These are phyloP conservation scores for Leishmania arabica DNA, from an alignment of 208 protist genomes.

Conservation along the genomic window DNA sequence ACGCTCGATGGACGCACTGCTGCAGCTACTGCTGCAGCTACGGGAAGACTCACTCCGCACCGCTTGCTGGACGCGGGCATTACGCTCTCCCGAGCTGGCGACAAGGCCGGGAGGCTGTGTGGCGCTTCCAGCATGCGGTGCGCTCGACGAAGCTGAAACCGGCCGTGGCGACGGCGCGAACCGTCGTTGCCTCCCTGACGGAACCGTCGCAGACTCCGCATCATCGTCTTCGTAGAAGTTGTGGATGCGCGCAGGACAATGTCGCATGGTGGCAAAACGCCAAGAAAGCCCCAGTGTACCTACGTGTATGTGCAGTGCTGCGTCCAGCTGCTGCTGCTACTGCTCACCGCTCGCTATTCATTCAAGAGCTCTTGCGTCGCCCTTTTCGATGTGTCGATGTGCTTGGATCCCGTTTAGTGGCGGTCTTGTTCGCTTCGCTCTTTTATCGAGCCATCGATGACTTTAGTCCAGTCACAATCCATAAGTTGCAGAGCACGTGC, in stretches of 20 bases:
- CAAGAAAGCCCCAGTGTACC: not conserved
- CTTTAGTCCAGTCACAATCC: not conserved
- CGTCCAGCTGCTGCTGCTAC: not conserved
- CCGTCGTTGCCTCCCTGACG: not conserved
- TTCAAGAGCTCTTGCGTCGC: not conserved
- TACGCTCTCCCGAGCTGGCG: not conserved
- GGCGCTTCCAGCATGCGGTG: not conserved
- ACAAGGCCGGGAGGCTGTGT: not conserved
- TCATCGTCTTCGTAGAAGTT: slow-evolving; percentile 33
- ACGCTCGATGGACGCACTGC: slow-evolving; percentile 25
- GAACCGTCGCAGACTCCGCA: not conserved
- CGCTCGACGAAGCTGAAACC: not conserved
- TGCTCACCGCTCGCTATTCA: not conserved
- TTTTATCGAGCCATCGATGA: not conserved
- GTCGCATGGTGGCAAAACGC: slow-evolving; percentile 10
- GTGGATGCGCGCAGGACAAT: not conserved
- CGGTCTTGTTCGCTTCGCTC: not conserved
- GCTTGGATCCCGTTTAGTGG: not conserved
- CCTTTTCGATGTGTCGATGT: not conserved
- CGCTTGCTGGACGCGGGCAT: not conserved
- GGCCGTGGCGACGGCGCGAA: not conserved
- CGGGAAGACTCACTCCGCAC: not conserved
- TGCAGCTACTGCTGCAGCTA: slow-evolving; percentile 6
- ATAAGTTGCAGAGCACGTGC: not conserved
- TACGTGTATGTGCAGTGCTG: not conserved